phyloP scores from a whole-genome alignment of 495 filamentous ascomycete species.

The Barbatosphaeria neglecta region DNA sequence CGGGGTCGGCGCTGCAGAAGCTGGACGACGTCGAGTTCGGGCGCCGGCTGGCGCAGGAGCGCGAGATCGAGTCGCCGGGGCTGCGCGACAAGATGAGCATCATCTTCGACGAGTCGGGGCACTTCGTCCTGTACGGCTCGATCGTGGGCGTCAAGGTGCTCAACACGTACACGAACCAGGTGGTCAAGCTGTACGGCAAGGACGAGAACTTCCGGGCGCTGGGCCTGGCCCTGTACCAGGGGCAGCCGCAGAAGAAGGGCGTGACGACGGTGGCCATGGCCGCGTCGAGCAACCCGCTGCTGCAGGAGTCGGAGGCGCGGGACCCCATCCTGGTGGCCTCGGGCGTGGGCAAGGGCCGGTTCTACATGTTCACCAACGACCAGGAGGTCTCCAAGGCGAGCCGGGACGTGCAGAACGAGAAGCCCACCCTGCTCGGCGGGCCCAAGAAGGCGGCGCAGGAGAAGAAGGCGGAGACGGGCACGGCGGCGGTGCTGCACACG shows the following conservation, averaged over 20 bases:
- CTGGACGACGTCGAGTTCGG: constrained; percentile 89
- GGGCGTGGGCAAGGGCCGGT: constrained; percentile 77
- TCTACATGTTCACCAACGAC: constrained; percentile 97
- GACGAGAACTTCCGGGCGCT: constrained; percentile 81
- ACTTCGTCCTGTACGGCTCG: constrained; percentile 92
- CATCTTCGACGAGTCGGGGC: constrained; percentile 88
- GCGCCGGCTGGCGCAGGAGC: constrained; percentile 74
- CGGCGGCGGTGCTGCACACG: constrained; percentile 78
- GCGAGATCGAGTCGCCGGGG: constrained; percentile 59
- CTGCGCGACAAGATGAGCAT: constrained; percentile 69
- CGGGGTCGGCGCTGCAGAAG: constrained; percentile 64
- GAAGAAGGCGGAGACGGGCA: constrained; percentile 60
- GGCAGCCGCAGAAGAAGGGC: constrained; percentile 82
- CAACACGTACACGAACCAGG: constrained; percentile 85
- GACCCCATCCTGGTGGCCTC: constrained; percentile 84
- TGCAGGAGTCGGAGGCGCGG: constrained; percentile 82
- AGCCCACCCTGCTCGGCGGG: constrained; percentile 47
- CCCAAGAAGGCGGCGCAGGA: constrained; percentile 30
- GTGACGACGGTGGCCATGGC: constrained; percentile 96
- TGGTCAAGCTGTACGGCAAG: constrained; percentile 75
- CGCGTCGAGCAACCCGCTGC: constrained; percentile 80
- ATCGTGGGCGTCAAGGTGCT: constrained; percentile 84
- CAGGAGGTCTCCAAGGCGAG: constrained; percentile 70
- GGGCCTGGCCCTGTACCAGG: constrained; percentile 85
- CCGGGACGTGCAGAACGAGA: constrained; percentile 92